Evolutionary conservation across 352 stramenopile species (phyloP).

Genomic region (Pythium dissotocum): DNA sequence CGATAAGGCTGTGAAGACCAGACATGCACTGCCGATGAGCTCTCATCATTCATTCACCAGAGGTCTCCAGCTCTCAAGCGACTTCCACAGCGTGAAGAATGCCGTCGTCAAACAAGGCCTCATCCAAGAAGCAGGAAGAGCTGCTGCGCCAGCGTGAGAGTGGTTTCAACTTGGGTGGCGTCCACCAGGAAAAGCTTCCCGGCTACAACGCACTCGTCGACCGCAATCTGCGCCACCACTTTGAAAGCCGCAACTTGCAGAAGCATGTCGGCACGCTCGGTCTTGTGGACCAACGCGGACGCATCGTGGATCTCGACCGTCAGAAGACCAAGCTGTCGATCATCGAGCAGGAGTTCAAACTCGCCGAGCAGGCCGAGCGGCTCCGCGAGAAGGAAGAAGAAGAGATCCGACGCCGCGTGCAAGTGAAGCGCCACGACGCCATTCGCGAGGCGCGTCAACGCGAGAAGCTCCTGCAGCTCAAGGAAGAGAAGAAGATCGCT

Average conservation of each 20-base stretch:
- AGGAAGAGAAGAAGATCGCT: slow-evolving; percentile 88
- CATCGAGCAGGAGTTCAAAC: slow-evolving; percentile 91
- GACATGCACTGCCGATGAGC: not conserved
- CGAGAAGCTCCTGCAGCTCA: slow-evolving; percentile 86
- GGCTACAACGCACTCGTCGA: slow-evolving; percentile 91
- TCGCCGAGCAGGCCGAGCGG: slow-evolving; percentile 79
- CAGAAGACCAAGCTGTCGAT: slow-evolving; percentile 90
- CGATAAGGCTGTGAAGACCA: slow-evolving; percentile 17
- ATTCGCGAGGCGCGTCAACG: slow-evolving; percentile 76
- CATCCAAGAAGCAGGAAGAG: slow-evolving; percentile 45
- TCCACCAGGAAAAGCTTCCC: slow-evolving; percentile 68
- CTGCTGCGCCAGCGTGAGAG: slow-evolving; percentile 52
- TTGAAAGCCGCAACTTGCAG: slow-evolving; percentile 80
- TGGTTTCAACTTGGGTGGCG: slow-evolving; percentile 58
- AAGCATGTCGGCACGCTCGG: slow-evolving; percentile 77
- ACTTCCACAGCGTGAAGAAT: not conserved
- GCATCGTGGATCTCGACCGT: slow-evolving; percentile 89
- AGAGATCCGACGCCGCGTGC: slow-evolving; percentile 84
- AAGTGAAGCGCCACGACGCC: slow-evolving; percentile 86
- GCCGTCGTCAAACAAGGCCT: slow-evolving; percentile 19
- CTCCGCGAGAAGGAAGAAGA: slow-evolving; percentile 80
- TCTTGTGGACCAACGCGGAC: slow-evolving; percentile 85
- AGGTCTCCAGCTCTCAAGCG: not conserved
- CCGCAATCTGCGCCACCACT: slow-evolving; percentile 89
- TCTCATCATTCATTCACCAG: not conserved